Conservation (phyloP, 1,284 basidiomycete genomes). For the Malassezia obtusa region DNA sequence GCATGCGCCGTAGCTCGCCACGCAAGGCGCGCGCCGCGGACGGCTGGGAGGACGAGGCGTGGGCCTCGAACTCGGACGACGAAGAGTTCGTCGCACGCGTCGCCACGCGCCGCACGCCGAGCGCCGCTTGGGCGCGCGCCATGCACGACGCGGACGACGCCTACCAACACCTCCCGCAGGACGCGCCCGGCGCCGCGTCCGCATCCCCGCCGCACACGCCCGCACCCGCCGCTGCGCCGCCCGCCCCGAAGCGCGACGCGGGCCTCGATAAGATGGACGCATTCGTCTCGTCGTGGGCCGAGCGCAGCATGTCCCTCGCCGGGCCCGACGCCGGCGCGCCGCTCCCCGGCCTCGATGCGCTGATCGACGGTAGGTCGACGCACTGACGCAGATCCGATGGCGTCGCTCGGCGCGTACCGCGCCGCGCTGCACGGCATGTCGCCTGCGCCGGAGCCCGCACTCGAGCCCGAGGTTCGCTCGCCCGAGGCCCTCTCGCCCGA, state of each 20-base stretch:
- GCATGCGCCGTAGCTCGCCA: constrained; percentile 3
- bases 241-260: not conserved
- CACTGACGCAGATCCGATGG: constrained; percentile 11
- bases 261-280: not conserved
- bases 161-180: constrained; percentile 21
- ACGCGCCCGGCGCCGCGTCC: constrained; percentile 6
- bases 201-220: constrained; percentile 10
- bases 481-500: not conserved
- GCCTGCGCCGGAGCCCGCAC: not conserved
- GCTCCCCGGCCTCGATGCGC: constrained; percentile 1
- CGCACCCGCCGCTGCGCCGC: constrained; percentile 1
- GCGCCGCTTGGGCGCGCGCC: not conserved
- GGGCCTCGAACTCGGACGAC: constrained; percentile 44
- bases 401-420: not conserved
- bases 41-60: constrained; percentile 44
- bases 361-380: constrained; percentile 5
- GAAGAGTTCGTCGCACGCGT: constrained; percentile 42
- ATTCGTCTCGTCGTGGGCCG: constrained; percentile 6
- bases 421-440: not conserved
- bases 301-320: constrained; percentile 2
- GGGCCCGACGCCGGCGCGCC: not conserved
- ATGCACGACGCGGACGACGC: constrained; percentile 10
- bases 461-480: not conserved
- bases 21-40: not conserved
- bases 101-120: constrained; percentile 10